Evolutionary conservation across 108 stramenopile species (phyloP).

Genomic region (Schizochytrium sp.): DNA sequence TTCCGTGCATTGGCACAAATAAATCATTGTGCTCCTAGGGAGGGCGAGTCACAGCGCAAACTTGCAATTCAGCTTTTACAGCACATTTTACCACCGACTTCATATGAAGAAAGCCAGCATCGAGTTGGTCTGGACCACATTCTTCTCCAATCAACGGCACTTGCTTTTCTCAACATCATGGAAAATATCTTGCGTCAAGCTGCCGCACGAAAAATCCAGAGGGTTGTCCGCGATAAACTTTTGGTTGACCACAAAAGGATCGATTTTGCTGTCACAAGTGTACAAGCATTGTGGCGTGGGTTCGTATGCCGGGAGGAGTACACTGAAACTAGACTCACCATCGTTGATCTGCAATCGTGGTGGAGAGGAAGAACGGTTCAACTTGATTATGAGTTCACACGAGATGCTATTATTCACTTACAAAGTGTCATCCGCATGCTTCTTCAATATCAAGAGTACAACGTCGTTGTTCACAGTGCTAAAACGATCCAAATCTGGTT

Average conservation of each 20-base stretch:
- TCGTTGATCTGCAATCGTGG: too few relatives aligned
- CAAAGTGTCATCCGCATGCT: too few relatives aligned
- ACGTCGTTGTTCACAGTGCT: too few relatives aligned
- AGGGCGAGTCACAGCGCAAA: neutral
- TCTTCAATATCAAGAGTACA: too few relatives aligned
- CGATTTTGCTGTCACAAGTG: too few relatives aligned
- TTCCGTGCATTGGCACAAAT: neutral
- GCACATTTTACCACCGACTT: neutral
- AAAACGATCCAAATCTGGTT: neutral
- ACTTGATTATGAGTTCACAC: too few relatives aligned
- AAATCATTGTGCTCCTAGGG: neutral
- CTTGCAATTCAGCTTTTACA: neutral
- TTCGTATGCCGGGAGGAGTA: too few relatives aligned
- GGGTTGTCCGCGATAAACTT: neutral
- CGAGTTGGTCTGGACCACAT: slow-evolving; percentile 7
- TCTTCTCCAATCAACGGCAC: neutral
- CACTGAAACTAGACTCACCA: too few relatives aligned
- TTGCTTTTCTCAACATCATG: neutral
- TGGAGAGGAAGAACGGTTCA: too few relatives aligned
- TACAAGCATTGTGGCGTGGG: too few relatives aligned
- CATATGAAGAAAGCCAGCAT: neutral
- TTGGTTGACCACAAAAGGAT: neutral
- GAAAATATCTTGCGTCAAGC: neutral
- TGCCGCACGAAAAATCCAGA: neutral
- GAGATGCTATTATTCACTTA: too few relatives aligned